A percentile compares a stretch with the other conserved stretches of the same genome.
These are phyloP conservation scores for Aciculoconidium aculeatum DNA, from an alignment of 805 yeast genomes.

Conservation along the genomic window DNA sequence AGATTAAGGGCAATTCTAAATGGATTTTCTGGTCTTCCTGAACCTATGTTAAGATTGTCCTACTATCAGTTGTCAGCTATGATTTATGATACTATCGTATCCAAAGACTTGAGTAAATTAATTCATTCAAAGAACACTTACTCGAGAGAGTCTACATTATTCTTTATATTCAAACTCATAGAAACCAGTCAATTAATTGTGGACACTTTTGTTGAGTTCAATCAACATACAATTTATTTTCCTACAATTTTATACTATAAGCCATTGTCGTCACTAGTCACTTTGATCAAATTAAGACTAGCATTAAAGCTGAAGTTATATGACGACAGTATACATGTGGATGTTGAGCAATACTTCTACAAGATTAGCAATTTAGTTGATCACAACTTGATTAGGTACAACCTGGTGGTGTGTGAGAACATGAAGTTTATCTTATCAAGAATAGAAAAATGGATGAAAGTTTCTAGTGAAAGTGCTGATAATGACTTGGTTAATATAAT, in stretches of 20 bases:
- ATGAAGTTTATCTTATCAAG: constrained; percentile 18
- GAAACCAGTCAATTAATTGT: constrained; percentile 42
- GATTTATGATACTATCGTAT: too few species aligned
- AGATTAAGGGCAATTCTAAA: too few species aligned
- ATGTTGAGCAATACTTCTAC: constrained; percentile 17
- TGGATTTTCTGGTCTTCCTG: too few species aligned
- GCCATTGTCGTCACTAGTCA: constrained; percentile 47
- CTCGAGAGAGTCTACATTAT: too few species aligned
- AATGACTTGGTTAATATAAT: constrained; percentile 21
- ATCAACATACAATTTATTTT: constrained; percentile 32
- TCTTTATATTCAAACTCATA: constrained; percentile 36
- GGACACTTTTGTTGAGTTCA: constrained; percentile 37
- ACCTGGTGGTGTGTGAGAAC: constrained; percentile 18
- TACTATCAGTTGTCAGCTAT: too few species aligned
- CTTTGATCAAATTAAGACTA: constrained; percentile 41
- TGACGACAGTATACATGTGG: constrained; percentile 6
- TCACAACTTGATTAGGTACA: constrained; percentile 14
- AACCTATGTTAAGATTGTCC: too few species aligned
- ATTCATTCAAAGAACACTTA: too few species aligned
- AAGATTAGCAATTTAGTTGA: constrained; percentile 14
- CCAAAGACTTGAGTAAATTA: too few species aligned
- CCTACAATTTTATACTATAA: constrained; percentile 51
- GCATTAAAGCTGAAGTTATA: constrained; percentile 22
- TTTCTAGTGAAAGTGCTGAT: constrained; percentile 12
- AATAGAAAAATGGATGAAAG: constrained; percentile 24